Evolutionary conservation across 257 asterid species (phyloP), one percentile per base, ranked within the genome.

Genomic region (Pogostemon cablin): DNA sequence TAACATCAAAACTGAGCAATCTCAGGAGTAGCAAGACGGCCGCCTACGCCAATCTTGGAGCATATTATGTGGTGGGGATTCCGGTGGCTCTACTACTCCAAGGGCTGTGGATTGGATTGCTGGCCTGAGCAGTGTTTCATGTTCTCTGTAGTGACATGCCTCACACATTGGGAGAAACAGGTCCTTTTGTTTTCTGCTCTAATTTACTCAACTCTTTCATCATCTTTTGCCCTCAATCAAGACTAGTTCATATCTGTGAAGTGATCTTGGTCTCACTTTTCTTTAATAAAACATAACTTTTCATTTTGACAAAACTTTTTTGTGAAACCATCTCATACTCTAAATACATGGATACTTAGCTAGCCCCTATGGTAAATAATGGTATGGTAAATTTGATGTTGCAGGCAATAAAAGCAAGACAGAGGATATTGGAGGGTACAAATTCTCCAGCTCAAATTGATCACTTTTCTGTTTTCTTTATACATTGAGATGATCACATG

Each of bases 91-190:
- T 34, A 0, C 57, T 35, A 10, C 42, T 64, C 0, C 25, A 42
- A 65, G 69, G 69, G 56, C 4, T 65, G 7, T 65, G 70, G 70
- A 65, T 47, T 4, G 70, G 70, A 10, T 34, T 65, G 34, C 11
- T 47, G 2, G 49, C 49, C 6, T 59, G 46, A 41, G 54, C 54
- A 48, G 15, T 48, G 4, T 10, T 10, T 3, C 17, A 2, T 48
- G 17, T 48, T 9, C 15, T 48, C 54, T 48, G 4, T 48, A 3
- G 15, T 5, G 11, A 48, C 54, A 48, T 3, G 0, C 15, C 15
- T 48, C 15, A 48, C 54, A 9, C 6, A 48, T 48, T 48, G 54
- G 54, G 54, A 48, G 15, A 48, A 48, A 11, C 7, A 2, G 17
- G 20, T 9, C 3, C 17, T 5, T 9, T 9, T 9, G 3, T 48